Conservation (phyloP, 2,329 filamentous ascomycete genomes). For the Monosporascus ibericus region DNA sequence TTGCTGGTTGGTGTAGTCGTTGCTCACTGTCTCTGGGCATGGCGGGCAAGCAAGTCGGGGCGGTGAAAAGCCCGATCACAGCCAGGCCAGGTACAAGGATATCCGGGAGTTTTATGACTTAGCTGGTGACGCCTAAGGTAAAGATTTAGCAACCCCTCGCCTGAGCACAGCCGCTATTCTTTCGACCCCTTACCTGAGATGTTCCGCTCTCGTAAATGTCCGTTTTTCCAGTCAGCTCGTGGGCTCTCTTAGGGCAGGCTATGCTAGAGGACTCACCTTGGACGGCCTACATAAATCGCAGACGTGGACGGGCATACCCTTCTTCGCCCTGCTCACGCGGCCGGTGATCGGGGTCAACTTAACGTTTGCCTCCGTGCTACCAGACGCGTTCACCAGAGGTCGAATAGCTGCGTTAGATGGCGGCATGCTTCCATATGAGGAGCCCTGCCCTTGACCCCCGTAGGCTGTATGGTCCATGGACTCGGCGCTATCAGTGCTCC, state of each 20-base stretch:
- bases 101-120: constrained; percentile 49
- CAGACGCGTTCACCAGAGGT: constrained; percentile 31
- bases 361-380: constrained; percentile 32
- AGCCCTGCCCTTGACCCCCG: constrained; percentile 28
- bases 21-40: constrained; percentile 46
- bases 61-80: constrained; percentile 55
- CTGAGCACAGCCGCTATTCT: constrained; percentile 3
- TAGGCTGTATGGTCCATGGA: constrained; percentile 39
- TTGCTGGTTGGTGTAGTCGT: neutral
- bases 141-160: constrained; percentile 17
- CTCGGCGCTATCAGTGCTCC: constrained; percentile 43
- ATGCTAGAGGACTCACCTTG: constrained; percentile 34
- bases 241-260: neutral
- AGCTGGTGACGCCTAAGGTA: constrained; percentile 50
- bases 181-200: constrained; percentile 43
- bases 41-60: constrained; percentile 53
- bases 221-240: constrained; percentile 24
- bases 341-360: constrained; percentile 52
- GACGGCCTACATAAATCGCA: constrained; percentile 46
- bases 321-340: constrained; percentile 52
- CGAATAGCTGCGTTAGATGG: constrained; percentile 30
- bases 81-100: constrained; percentile 43
- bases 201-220: constrained; percentile 59
- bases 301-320: constrained; percentile 51
- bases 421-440: constrained; percentile 27